Base-by-base conservation (phyloP, 140 eudicot species). In the Stevia rebaudiana region DNA sequence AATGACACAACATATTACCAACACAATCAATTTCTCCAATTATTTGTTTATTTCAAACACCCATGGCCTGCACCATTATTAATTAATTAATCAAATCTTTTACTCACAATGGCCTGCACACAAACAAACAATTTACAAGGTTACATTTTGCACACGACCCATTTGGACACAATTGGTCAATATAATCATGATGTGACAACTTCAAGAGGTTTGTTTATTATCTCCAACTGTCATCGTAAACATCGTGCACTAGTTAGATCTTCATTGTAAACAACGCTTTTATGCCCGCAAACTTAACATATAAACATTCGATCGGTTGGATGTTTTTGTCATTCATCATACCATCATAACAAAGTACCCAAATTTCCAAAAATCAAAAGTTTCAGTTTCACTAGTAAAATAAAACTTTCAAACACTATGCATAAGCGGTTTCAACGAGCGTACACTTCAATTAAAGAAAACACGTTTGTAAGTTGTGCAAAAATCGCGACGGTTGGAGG, bases 401-500 rank as follows among this genome's bases (percentile, higher is more conserved):
- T 1, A 30, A 56, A 56, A n/a, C n/a, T n/a, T n/a, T n/a, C n/a
- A n/a, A n/a, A 58, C 53, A 60, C 51, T 6, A 88, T 88, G 95
- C 85, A 82, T 16, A 78, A 64, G 80, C 71, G 87, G 72, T 55
- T 88, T 15, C 73, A 67, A 43, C 72, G 76, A 76, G 84, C 71
- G 8, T 75, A 82, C 59, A 75, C 84, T 11, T 79, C 87, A 2
- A 25, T 82, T 11, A 79, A 61, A 47, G 95, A 88, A 68, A 84
- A 69, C 65, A 63, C 89, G 1, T 37, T 69, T 8, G 84, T 84
- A 2, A 81, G 82, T 59, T 88, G 77, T 24, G 95, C 94, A 0
- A 84, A 84, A 33, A 48, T 88, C 4, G 94, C 81, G 13, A 78
- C 89, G 0, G 76, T 79, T 13, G 89, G 94, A 48, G 95, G 95